Evolutionary conservation across 2,329 filamentous ascomycete genomes (phyloP).

Genomic region (Colletotrichum cereale): DNA sequence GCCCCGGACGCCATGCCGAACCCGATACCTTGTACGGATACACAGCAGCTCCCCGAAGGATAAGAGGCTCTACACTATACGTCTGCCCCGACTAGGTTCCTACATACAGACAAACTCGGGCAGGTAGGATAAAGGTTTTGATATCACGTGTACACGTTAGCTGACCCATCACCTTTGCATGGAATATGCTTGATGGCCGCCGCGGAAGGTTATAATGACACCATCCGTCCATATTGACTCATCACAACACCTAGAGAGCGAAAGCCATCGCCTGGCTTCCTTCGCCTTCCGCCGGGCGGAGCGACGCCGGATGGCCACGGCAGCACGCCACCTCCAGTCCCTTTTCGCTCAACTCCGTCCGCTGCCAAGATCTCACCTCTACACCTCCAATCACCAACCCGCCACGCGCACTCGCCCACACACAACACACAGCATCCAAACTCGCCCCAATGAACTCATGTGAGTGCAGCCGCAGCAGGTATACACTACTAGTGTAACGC

Average conservation of each 20-base stretch:
- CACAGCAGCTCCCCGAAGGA: background rate
- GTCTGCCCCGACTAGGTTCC: too few relatives aligned
- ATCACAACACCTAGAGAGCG: background rate
- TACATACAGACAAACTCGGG: too few relatives aligned
- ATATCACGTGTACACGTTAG: constrained; percentile 39
- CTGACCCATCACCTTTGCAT: constrained; percentile 19
- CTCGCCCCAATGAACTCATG: background rate
- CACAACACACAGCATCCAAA: background rate
- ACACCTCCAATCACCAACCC: constrained; percentile 3
- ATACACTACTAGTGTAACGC: background rate
- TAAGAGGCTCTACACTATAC: background rate
- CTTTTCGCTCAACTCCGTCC: constrained; percentile 24
- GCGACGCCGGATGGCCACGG: constrained; percentile 27
- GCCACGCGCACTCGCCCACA: constrained; percentile 6
- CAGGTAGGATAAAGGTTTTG: too few relatives aligned
- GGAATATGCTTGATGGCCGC: constrained; percentile 1
- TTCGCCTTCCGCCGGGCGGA: constrained; percentile 36
- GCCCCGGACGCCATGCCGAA: constrained; percentile 12
- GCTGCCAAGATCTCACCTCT: constrained; percentile 18
- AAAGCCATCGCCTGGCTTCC: background rate
- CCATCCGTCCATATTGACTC: background rate
- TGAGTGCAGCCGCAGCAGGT: background rate
- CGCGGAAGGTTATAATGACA: background rate
- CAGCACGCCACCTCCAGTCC: constrained; percentile 34
- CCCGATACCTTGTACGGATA: background rate